Base-by-base conservation (phyloP, 257 asterid species). In the Jacaranda copaia region DNA sequence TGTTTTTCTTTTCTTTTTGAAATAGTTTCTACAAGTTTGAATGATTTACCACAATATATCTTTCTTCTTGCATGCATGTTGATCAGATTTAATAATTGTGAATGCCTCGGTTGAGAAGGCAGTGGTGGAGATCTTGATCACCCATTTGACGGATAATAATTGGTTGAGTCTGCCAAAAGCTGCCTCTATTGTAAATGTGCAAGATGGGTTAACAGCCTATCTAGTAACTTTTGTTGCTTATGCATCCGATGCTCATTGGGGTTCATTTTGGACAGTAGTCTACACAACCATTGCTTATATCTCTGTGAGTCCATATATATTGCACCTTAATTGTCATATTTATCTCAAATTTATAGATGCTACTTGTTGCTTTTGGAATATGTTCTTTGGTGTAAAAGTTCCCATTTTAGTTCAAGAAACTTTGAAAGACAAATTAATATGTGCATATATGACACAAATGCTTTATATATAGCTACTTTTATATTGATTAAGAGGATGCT, bases 211-310 rank as follows among this genome's bases (percentile, higher is more conserved):
- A 13, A 16, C 73, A 6, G 73, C 73, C 1, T 6, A 48, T 68
- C 46, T 68, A 3, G 58, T 6, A 15, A 18, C 25, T 8, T 6
- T 68, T 9, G 55, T 42, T 7, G 43, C 60, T 68, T 20, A 68
- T 13, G 40, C 42, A 0, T 68, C 73, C 25, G 73, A 68, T 14
- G 55, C 72, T 49, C 12, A 48, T 48, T 7, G 25, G 14, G 73
- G 73, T 48, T 25, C 73, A 3, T 68, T 46, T 35, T 12, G 13
- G 10, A 25, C 13, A 14, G 45, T 68, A 6, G 6, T 48, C 60
- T 68, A 20, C 60, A 20, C 73, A 45, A 68, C 58, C 15, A 4
- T 48, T 20, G 59, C 73, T 68, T 68, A 68, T 52, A 68, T 68
- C 60, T 5, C 11, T 9, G 72, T 66, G 16, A 66, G 57, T 66